Evolutionary conservation across 257 asterid genomes (phyloP), one percentile per base, ranked within the genome.

Genomic region (Ligustrum vulgare): DNA sequence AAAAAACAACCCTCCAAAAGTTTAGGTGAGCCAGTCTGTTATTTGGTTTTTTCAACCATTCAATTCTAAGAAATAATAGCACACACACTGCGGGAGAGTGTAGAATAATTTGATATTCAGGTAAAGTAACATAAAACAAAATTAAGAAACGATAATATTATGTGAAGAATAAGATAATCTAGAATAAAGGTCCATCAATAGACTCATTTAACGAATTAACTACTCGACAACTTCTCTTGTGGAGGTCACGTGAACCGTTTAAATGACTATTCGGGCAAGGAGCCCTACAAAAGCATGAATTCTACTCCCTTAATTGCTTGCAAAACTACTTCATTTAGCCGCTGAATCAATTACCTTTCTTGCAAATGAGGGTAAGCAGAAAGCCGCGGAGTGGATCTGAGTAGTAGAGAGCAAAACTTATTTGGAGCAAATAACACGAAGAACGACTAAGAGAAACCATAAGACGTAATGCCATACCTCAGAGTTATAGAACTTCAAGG

Each of bases 281-380:
- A 43, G 51, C 51, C 18, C 5, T 12, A 43, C 51, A 43, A 43
- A 43, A 43, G 51, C 51, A 11, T 31, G 60, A 72, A 51, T 56
- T 25, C 71, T 68, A 67, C 82, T 65, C 68, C 78, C 60, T 32
- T 16, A 3, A 28, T 47, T 54, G 33, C 75, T 43, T 54, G 54
- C 43, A 34, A 67, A 35, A 23, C 56, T 67, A n/a, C 41, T 28
- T 86, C 84, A 88, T 4, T 78, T 82, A 25, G 85, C 85, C 77
- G 83, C 88, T n/a, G 89, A 33, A 18, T 92, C 96, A 2, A 94
- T 94, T 82, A 92, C 95, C 75, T 85, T 92, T 81, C 77, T 88
- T n/a, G 99, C 99, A 33, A 94, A 94, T 1, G 99, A 85, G 23
- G 99, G 99, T 75, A 94, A 82, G 73, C 96, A 91, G 91, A 94